phyloP scores from a whole-genome alignment of 805 yeast genomes.

The Suhomyces kilbournensis region DNA sequence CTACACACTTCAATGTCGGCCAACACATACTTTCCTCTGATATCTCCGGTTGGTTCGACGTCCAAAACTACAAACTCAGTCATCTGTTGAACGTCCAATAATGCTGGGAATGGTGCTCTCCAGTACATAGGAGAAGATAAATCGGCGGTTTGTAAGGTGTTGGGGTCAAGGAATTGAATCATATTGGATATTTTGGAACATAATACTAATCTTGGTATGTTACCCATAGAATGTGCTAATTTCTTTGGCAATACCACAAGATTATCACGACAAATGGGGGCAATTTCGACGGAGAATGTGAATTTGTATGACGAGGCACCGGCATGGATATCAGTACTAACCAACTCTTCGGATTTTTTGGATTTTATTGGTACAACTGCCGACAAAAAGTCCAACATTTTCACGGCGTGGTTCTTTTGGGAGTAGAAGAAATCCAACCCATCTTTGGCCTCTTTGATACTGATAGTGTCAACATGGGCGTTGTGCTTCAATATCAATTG shows the following conservation, averaged over 20 bases:
- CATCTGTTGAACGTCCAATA: conserved; percentile 72
- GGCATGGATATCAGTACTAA: conserved; percentile 88
- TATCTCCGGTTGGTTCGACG: conserved; percentile 85
- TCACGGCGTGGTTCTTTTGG: conserved; percentile 85
- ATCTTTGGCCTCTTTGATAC: conserved; percentile 88
- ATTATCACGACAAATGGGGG: conserved; percentile 96
- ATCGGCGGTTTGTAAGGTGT: conserved; percentile 74
- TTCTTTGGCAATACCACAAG: conserved; percentile 87
- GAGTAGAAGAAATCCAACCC: conserved; percentile 93
- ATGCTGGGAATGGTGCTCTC: conserved; percentile 75
- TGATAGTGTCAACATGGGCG: conserved; percentile 91
- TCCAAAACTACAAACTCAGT: conserved; percentile 88
- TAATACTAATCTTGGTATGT: conserved; percentile 73
- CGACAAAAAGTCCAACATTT: conserved; percentile 85
- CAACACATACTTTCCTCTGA: conserved; percentile 71
- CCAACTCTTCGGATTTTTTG: conserved; percentile 85
- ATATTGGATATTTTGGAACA: conserved; percentile 83
- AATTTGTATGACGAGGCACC: conserved; percentile 87
- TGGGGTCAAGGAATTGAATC: conserved; percentile 84
- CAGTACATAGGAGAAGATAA: conserved; percentile 69
- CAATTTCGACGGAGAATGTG: conserved; percentile 88
- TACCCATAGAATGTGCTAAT: conserved; percentile 79
- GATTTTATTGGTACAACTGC: conserved; percentile 82
- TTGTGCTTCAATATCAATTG: conserved; percentile 89
- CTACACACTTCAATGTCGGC: conserved; percentile 94